Conservation (phyloP, 495 filamentous ascomycete species). For the Penicillium soppii region DNA sequence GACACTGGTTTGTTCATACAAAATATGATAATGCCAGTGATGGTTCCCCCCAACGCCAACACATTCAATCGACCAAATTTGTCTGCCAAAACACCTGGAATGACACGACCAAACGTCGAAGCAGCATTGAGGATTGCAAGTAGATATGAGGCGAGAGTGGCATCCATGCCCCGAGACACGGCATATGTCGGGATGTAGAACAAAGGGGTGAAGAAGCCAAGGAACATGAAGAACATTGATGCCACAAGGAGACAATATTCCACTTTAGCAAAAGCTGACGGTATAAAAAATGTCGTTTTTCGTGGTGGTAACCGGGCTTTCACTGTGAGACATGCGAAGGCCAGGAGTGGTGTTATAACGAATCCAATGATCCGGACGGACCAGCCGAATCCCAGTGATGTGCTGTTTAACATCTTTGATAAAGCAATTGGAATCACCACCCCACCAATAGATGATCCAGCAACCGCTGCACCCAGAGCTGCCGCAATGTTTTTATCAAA, state of each 20-base stretch:
- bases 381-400: slow-evolving; percentile 57
- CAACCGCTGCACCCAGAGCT: slow-evolving; percentile 40
- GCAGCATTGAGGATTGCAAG: slow-evolving; percentile 65
- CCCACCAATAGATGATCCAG: slow-evolving; percentile 25
- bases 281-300: slow-evolving; percentile 39
- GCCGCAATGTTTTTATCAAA: slow-evolving; percentile 50
- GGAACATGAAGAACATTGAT: slow-evolving; percentile 54
- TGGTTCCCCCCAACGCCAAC: slow-evolving; percentile 4
- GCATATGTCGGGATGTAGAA: slow-evolving; percentile 64
- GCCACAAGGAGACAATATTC: slow-evolving; percentile 19
- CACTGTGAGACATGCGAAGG: slow-evolving; percentile 41
- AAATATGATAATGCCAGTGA: slow-evolving; percentile 29
- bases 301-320: slow-evolving; percentile 45
- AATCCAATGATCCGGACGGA: slow-evolving; percentile 59
- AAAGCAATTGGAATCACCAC: slow-evolving; percentile 36
- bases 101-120: slow-evolving; percentile 47
- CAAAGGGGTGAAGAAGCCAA: slow-evolving; percentile 65
- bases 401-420: slow-evolving; percentile 26
- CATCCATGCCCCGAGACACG: slow-evolving; percentile 52
- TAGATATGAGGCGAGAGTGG: slow-evolving; percentile 56
- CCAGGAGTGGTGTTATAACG: slow-evolving; percentile 48
- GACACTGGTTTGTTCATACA: slow-evolving; percentile 22
- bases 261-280: slow-evolving; percentile 37
- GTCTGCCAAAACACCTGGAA: slow-evolving; percentile 56
- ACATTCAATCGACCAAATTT: slow-evolving; percentile 53